Conservation (phyloP, 352 stramenopile genomes). For the Phytophthora vignae region DNA sequence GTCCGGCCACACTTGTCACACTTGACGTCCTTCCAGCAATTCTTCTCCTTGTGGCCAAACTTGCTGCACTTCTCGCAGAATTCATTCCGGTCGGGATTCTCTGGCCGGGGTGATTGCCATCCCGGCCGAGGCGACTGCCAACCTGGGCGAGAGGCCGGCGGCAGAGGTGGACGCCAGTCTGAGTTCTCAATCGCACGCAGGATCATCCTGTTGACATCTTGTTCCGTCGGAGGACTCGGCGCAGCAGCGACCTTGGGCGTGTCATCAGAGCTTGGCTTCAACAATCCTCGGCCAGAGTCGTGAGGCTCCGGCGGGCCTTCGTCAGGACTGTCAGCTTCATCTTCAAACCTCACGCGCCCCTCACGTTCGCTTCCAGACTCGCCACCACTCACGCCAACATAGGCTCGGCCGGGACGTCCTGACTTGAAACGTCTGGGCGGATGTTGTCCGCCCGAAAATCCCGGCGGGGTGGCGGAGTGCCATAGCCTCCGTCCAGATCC, state of each 20-base stretch:
- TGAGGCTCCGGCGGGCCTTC: background rate
- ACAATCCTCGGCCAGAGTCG: background rate
- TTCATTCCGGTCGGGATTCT: background rate
- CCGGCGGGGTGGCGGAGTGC: background rate
- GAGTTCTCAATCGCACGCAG: background rate
- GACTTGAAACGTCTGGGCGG: background rate
- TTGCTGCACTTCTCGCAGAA: background rate
- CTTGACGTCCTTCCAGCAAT: background rate
- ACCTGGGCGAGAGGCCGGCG: background rate
- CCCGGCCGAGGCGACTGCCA: background rate
- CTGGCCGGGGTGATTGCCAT: background rate
- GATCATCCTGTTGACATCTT: background rate
- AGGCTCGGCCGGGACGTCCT: background rate
- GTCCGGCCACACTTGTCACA: background rate
- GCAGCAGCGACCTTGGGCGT: background rate
- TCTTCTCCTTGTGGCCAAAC: background rate
- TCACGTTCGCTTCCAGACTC: background rate
- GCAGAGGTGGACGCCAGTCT: background rate
- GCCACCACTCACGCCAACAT: background rate
- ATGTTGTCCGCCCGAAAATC: background rate
- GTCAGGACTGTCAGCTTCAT: background rate
- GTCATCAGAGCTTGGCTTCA: background rate
- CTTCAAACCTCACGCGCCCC: background rate
- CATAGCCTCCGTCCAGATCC: background rate
- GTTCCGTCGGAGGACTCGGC: background rate